Conservation (phyloP, 371 early-diverging fungal species). For the Mucor sp. region DNA sequence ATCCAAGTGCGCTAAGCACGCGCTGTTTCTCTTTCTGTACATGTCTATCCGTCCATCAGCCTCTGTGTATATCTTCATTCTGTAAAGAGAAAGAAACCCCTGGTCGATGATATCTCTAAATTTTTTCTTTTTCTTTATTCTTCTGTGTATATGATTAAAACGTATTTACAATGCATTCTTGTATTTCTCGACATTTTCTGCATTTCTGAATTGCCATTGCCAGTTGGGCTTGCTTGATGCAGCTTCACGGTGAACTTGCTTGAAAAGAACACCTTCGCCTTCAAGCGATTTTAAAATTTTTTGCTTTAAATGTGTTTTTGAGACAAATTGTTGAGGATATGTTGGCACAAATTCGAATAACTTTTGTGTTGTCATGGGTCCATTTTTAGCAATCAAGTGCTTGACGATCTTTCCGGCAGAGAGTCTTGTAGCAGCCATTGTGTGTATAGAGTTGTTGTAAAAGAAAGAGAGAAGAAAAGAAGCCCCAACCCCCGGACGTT, state of each 20-base stretch:
- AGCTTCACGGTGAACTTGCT: constrained; percentile 25
- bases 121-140: background rate
- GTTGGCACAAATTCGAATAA: constrained; percentile 25
- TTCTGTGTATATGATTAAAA: background rate
- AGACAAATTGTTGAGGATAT: constrained; percentile 26
- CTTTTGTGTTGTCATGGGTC: constrained; percentile 41
- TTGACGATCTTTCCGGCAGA: constrained; percentile 40
- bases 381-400: constrained; percentile 38
- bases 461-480: background rate
- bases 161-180: constrained; percentile 16
- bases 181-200: constrained; percentile 16
- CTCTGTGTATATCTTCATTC: background rate
- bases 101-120: background rate
- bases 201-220: constrained; percentile 29
- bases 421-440: constrained; percentile 1
- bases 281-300: constrained; percentile 32
- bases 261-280: constrained; percentile 25
- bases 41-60: background rate
- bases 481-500: background rate
- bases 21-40: background rate
- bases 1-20: constrained; percentile 5
- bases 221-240: constrained; percentile 18
- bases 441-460: background rate
- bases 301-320: constrained; percentile 39
- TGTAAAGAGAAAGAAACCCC: background rate